Evolutionary conservation across 1,139 yeast genomes (phyloP).

Genomic region (Debaryomyces fabryi): DNA sequence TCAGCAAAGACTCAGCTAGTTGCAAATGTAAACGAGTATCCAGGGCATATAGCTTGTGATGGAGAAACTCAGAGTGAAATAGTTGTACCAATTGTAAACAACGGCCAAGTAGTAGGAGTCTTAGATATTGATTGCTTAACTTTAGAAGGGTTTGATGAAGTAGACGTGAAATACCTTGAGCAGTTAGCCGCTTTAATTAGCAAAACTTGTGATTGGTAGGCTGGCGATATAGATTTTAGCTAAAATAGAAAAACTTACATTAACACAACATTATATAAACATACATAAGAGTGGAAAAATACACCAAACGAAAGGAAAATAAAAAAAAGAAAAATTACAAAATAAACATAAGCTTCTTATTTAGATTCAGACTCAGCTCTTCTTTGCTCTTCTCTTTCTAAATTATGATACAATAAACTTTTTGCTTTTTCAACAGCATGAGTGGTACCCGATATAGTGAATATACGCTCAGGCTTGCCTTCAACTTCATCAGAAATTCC

Average conservation of each 20-base stretch:
- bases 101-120: constrained; percentile 63
- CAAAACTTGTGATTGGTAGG: constrained; percentile 47
- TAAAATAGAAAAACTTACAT: background rate
- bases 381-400: constrained; percentile 78
- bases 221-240: background rate
- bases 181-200: constrained; percentile 55
- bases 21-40: constrained; percentile 70
- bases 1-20: constrained; percentile 68
- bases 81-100: constrained; percentile 75
- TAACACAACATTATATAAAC: constrained; percentile 5
- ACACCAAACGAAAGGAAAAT: constrained; percentile 6
- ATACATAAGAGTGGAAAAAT: constrained; percentile 7
- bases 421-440: constrained; percentile 72
- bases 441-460: constrained; percentile 71
- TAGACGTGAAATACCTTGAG: constrained; percentile 64
- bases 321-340: constrained; percentile 4
- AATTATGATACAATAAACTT: constrained; percentile 66
- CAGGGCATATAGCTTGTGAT: constrained; percentile 97
- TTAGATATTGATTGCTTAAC: constrained; percentile 82
- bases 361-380: constrained; percentile 39
- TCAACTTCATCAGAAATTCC: constrained; percentile 75
- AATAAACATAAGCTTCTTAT: constrained; percentile 3
- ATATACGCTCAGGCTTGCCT: constrained; percentile 64
- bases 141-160: constrained; percentile 63
- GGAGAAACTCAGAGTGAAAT: constrained; percentile 93